phyloP scores from a whole-genome alignment of 768 basidiomycete species.

The Russula foetens region DNA sequence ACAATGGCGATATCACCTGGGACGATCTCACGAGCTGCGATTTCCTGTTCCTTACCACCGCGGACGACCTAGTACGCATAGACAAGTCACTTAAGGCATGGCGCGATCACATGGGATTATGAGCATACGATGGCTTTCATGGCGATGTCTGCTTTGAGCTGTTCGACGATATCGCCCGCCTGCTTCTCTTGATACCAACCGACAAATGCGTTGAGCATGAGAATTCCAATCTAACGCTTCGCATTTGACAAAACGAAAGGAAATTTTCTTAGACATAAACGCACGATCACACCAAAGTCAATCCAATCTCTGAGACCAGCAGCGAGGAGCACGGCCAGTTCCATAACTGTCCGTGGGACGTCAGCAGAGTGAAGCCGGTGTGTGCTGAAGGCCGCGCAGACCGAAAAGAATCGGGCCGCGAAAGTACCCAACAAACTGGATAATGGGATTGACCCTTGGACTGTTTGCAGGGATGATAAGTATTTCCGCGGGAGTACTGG shows the following conservation, averaged over 20 bases:
- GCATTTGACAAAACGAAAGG: neutral
- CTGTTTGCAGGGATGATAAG: conserved; percentile 19
- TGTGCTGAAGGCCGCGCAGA: neutral
- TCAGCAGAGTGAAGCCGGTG: neutral
- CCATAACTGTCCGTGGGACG: conserved; percentile 30
- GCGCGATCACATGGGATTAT: neutral
- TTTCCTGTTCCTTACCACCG: conserved; percentile 33
- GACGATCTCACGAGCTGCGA: conserved; percentile 38
- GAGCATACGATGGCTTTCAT: conserved; percentile 28
- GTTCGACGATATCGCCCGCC: conserved; percentile 41
- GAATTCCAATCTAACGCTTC: conserved; percentile 29
- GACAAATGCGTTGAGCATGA: conserved; percentile 37
- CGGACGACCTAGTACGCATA: conserved; percentile 26
- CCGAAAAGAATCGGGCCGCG: conserved; percentile 35
- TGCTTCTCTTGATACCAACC: conserved; percentile 43
- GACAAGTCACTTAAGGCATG: neutral
- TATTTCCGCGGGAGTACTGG: neutral
- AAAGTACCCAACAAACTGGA: conserved; percentile 39
- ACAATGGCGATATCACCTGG: conserved; percentile 37
- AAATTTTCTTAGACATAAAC: neutral
- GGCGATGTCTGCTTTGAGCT: conserved; percentile 42
- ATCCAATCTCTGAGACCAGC: conserved; percentile 42
- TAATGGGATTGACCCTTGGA: conserved; percentile 33
- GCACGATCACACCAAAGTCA: conserved; percentile 41
- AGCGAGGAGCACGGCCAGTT: conserved; percentile 38